Conservation (phyloP, 257 asterid genomes). For the Ballota nigra region DNA sequence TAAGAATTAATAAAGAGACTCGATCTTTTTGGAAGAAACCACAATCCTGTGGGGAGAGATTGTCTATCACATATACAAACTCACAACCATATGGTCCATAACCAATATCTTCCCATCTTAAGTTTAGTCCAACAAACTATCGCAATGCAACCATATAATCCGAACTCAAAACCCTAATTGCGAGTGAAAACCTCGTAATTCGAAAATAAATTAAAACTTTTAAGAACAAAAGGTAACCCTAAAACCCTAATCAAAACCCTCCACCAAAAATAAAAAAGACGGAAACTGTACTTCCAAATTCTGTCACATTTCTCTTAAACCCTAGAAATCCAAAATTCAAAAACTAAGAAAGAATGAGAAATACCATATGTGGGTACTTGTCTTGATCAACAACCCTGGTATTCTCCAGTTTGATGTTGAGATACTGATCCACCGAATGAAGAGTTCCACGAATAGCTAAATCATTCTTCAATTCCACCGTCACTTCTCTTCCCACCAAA, state of each 20-base stretch:
- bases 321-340: neutral
- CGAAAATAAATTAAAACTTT: neutral
- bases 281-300: neutral
- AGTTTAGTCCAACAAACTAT: neutral
- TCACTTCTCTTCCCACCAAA: slow-evolving; percentile 95
- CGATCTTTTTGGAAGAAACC: neutral
- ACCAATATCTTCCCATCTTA: slow-evolving; percentile 4
- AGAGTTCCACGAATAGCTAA: slow-evolving; percentile 89
- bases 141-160: slow-evolving; percentile 2
- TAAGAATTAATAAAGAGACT: neutral
- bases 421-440: slow-evolving; percentile 96
- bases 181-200: neutral
- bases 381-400: slow-evolving; percentile 93
- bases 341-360: neutral
- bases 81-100: neutral
- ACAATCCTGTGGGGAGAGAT: neutral
- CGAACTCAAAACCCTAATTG: slow-evolving; percentile 9
- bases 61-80: neutral
- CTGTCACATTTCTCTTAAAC: neutral
- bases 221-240: neutral
- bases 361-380: slow-evolving; percentile 95
- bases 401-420: slow-evolving; percentile 91
- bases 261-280: neutral
- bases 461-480: slow-evolving; percentile 96
- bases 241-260: slow-evolving; percentile 22